A percentile compares a stretch with the other conserved stretches of the same genome.
phyloP scores from a whole-genome alignment of 495 filamentous ascomycete genomes.

The Cercophora sp. region DNA sequence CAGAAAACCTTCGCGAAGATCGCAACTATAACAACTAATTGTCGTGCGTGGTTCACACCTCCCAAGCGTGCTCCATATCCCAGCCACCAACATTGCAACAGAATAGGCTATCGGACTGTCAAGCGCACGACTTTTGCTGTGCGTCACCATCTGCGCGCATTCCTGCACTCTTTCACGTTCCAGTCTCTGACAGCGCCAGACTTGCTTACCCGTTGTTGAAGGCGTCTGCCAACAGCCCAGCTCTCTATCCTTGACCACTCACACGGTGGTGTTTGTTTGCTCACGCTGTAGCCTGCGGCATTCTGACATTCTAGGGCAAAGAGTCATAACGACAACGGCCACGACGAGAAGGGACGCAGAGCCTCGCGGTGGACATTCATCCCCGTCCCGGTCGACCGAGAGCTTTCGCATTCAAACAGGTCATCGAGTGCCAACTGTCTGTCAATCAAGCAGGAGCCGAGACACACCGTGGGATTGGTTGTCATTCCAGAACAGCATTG shows the following conservation, averaged over 20 bases:
- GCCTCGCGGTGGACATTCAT: no score
- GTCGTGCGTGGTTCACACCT: no score
- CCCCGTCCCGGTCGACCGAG: no score
- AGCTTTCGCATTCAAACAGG: no score
- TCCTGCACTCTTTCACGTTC: background rate
- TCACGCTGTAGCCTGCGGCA: conserved; percentile 6
- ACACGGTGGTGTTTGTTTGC: conserved; percentile 1
- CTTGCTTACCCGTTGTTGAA: background rate
- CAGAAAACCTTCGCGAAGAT: background rate
- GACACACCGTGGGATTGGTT: background rate
- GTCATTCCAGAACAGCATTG: conserved; percentile 5
- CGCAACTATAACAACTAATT: background rate
- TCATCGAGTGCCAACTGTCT: no score
- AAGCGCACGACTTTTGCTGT: background rate
- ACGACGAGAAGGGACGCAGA: no score
- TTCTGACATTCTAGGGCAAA: conserved; percentile 4
- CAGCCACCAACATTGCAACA: conserved; percentile 4
- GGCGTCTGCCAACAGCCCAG: background rate
- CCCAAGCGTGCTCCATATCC: background rate
- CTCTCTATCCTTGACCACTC: background rate
- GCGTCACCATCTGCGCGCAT: background rate
- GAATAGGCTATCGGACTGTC: background rate
- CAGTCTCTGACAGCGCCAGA: background rate
- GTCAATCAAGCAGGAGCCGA: no score
- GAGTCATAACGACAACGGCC: background rate